A percentile compares a stretch with the other conserved stretches of the same genome.
phyloP scores from a whole-genome alignment of 345 rosid genomes.

The Boechera stricta region DNA sequence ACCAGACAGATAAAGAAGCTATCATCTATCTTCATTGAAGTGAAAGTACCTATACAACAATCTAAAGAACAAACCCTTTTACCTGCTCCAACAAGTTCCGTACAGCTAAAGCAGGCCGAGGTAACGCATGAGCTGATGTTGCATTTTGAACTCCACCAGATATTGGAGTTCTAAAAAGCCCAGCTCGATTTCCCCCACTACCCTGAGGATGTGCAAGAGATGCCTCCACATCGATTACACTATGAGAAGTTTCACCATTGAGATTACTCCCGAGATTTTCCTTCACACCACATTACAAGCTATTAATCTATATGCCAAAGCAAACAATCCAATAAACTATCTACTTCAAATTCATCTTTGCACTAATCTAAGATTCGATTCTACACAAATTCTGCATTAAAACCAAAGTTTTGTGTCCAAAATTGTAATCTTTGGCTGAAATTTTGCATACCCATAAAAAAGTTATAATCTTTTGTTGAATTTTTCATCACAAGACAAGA shows the following conservation, averaged over 20 bases:
- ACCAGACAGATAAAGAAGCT: slow-evolving; percentile 12
- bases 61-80: slow-evolving; percentile 15
- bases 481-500: neutral
- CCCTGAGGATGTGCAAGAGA: slow-evolving; percentile 56
- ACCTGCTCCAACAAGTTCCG: slow-evolving; percentile 99
- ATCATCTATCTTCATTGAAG: neutral
- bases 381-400: slow-evolving; percentile 21
- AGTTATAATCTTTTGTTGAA: neutral
- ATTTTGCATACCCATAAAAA: slow-evolving; percentile 3
- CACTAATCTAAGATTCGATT: slow-evolving; percentile 30
- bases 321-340: slow-evolving; percentile 41
- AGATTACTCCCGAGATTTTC: slow-evolving; percentile 50
- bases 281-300: slow-evolving; percentile 58
- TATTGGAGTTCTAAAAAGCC: slow-evolving; percentile 94
- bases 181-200: slow-evolving; percentile 83
- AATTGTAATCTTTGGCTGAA: neutral
- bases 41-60: neutral
- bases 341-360: slow-evolving; percentile 29
- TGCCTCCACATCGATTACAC: slow-evolving; percentile 56
- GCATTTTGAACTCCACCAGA: slow-evolving; percentile 99
- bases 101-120: slow-evolving; percentile 93
- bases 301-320: slow-evolving; percentile 46
- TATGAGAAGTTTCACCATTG: slow-evolving; percentile 48
- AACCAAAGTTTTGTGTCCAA: neutral
- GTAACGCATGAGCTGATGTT: slow-evolving; percentile 95